Conservation (phyloP, 192 early-diverging fungal genomes). For the Chytriomyces sp. region DNA sequence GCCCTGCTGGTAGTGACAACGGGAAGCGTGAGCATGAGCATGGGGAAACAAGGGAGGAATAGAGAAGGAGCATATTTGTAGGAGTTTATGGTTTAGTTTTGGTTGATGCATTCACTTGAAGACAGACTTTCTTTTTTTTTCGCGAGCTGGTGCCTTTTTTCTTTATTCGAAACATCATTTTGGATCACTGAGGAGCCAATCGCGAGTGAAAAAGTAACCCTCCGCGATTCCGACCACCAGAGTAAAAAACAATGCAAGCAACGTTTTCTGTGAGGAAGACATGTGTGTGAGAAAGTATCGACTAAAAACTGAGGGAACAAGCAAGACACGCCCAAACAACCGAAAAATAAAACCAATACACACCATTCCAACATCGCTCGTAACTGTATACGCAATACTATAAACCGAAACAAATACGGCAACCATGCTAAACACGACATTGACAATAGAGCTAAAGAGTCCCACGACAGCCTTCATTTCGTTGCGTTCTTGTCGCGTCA, state of each 20-base stretch:
- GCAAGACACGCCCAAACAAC: neutral
- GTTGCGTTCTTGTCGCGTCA: slow-evolving; percentile 15
- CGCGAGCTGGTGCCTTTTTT: no score
- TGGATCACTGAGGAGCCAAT: slow-evolving; percentile 30
- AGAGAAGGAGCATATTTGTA: no score
- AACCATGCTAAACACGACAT: slow-evolving; percentile 51
- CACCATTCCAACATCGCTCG: slow-evolving; percentile 49
- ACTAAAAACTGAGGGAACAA: neutral
- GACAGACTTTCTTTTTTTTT: no score
- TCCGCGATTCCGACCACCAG: slow-evolving; percentile 51
- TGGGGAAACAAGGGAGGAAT: no score
- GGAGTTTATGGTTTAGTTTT: no score
- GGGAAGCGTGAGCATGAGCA: no score
- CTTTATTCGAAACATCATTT: no score
- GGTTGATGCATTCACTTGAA: no score
- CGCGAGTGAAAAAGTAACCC: slow-evolving; percentile 55
- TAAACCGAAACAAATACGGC: slow-evolving; percentile 52
- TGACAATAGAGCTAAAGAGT: slow-evolving; percentile 42
- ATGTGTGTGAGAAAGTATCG: neutral
- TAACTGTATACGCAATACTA: slow-evolving; percentile 42
- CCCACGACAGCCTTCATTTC: slow-evolving; percentile 44
- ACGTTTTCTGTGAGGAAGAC: slow-evolving; percentile 36
- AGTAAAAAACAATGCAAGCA: slow-evolving; percentile 42
- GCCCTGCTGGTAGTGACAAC: no score
- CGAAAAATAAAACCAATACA: neutral